A percentile compares a stretch with the other conserved stretches of the same genome.
Conservation (phyloP, 2,329 filamentous ascomycete genomes). For the Monilinia fructigena region DNA sequence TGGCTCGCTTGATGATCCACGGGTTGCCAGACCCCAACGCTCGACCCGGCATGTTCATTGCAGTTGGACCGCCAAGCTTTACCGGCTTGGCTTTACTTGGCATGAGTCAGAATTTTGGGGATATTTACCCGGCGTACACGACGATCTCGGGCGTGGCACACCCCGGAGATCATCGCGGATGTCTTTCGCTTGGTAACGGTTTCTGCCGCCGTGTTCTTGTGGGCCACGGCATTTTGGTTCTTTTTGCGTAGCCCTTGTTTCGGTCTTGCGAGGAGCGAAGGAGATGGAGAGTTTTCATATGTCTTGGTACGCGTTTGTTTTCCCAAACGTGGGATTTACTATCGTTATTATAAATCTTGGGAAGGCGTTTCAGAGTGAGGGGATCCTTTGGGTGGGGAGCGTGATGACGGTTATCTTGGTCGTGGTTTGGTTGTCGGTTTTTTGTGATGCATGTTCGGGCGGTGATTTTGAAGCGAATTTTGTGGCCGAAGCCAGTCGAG, state of each 20-base stretch:
- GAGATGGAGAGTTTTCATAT: conserved; percentile 54
- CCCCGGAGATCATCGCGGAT: conserved; percentile 41
- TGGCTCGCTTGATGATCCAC: conserved; percentile 59
- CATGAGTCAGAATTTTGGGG: conserved; percentile 55
- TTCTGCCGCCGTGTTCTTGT: conserved; percentile 56
- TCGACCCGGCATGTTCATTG: conserved; percentile 70
- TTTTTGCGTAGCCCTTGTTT: conserved; percentile 48
- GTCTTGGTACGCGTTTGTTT: conserved; percentile 64
- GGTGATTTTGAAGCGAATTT: conserved; percentile 37
- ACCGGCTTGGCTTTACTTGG: conserved; percentile 68
- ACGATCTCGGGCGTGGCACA: conserved; percentile 43
- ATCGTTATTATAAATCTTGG: conserved; percentile 56
- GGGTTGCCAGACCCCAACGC: conserved; percentile 63
- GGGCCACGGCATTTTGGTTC: conserved; percentile 61
- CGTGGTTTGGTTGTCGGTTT: conserved; percentile 37
- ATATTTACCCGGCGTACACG: conserved; percentile 32
- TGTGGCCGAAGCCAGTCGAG: conserved; percentile 42
- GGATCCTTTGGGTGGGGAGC: conserved; percentile 49
- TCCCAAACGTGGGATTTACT: conserved; percentile 60
- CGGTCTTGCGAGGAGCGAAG: conserved; percentile 41
- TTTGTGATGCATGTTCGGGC: conserved; percentile 36
- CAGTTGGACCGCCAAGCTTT: conserved; percentile 70
- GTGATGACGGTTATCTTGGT: conserved; percentile 50
- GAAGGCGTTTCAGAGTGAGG: conserved; percentile 47
- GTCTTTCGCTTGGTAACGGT: conserved; percentile 42